Conservation (phyloP, 1,284 basidiomycete species). For the Rhodotorula sp. region DNA sequence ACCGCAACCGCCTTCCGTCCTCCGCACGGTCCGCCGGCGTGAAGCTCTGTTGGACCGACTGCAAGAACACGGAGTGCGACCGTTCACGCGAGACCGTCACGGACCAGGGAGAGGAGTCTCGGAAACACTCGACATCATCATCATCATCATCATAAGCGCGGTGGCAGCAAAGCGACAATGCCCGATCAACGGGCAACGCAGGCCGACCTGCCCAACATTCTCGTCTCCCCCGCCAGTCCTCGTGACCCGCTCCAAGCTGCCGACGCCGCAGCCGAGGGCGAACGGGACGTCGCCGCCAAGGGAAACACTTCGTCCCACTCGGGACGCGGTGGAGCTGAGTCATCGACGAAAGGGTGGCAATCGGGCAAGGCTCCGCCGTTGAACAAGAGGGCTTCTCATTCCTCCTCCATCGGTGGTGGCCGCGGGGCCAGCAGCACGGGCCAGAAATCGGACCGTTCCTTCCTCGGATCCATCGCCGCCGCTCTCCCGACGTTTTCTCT, state of each 20-base stretch:
- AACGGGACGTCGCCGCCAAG: background rate
- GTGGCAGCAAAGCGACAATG: background rate
- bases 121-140: background rate
- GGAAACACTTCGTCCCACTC: background rate
- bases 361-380: background rate
- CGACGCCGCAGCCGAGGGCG: background rate
- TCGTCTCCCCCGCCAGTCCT: slow-evolving; percentile 15
- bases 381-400: background rate
- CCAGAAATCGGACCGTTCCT: background rate
- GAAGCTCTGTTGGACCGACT: no score
- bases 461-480: slow-evolving; percentile 11
- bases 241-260: background rate
- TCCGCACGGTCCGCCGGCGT: no score
- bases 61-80: no score
- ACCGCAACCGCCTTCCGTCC: no score
- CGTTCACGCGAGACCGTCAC: no score
- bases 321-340: background rate
- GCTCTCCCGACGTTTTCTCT: slow-evolving; percentile 3
- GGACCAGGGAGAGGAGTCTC: background rate
- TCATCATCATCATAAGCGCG: background rate
- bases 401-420: background rate
- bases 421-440: background rate
- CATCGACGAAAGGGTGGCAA: background rate
- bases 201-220: slow-evolving; percentile 5
- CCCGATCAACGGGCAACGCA: background rate